Conservation (phyloP, 768 basidiomycete species). For the Nidularia pulvinata region DNA sequence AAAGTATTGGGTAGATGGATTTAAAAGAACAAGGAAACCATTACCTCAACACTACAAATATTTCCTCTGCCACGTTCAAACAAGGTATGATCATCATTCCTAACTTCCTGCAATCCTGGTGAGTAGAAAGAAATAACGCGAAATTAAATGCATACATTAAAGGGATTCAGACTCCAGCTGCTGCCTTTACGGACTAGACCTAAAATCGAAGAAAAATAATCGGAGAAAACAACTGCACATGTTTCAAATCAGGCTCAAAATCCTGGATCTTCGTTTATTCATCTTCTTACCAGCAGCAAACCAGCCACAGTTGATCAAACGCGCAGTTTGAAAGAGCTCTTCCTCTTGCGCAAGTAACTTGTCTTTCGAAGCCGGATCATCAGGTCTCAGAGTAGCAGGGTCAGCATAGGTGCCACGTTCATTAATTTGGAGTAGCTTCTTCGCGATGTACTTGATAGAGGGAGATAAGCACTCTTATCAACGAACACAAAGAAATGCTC, state of each 20-base stretch:
- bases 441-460: constrained; percentile 74
- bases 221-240: constrained; percentile 64
- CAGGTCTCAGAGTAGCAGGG: constrained; percentile 42
- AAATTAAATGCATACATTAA: constrained; percentile 50
- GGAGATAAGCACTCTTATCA: not conserved
- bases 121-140: not conserved
- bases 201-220: constrained; percentile 81
- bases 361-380: constrained; percentile 26
- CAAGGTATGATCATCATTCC: constrained; percentile 56
- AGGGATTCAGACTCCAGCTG: constrained; percentile 77
- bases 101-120: constrained; percentile 51
- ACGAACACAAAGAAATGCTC: constrained; percentile 17
- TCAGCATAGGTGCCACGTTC: constrained; percentile 66
- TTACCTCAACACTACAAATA: constrained; percentile 78
- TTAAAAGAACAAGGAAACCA: constrained; percentile 2
- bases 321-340: constrained; percentile 83
- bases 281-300: constrained; percentile 53
- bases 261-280: not conserved
- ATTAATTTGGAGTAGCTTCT: constrained; percentile 78
- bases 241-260: not conserved
- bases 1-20: not conserved
- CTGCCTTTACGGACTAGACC: constrained; percentile 78
- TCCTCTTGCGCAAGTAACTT: constrained; percentile 58
- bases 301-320: constrained; percentile 80
- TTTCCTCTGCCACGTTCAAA: constrained; percentile 85